These are phyloP conservation scores for Fusarium sp. DNA, from an alignment of 2,329 filamentous ascomycete genomes.

Conservation along the genomic window DNA sequence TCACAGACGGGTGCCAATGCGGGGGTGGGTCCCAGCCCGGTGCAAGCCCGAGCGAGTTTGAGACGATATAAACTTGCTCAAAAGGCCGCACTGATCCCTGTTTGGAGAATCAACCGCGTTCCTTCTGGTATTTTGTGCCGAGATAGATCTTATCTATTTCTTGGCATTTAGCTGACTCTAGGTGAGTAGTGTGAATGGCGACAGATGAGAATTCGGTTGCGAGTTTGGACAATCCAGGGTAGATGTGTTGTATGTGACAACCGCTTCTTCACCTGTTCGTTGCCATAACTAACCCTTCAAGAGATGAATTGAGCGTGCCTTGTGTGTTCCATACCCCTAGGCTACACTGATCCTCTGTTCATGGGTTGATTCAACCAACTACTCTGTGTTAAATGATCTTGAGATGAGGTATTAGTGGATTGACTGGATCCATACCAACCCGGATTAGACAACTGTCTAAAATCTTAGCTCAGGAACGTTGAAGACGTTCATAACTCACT, in stretches of 20 bases:
- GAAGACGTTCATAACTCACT: no score
- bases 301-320: no score
- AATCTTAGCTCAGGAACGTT: no score
- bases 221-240: constrained; percentile 14
- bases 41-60: constrained; percentile 20
- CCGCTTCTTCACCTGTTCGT: not conserved
- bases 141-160: not conserved
- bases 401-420: no score
- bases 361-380: not conserved
- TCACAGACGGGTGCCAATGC: constrained; percentile 4
- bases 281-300: fast-evolving
- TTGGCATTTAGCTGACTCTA: not conserved
- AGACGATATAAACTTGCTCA: constrained; percentile 53
- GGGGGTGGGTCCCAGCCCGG: constrained; percentile 24
- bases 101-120: not conserved
- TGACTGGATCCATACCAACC: no score
- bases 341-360: not conserved
- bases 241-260: not conserved
- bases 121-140: not conserved
- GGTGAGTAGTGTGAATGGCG: not conserved
- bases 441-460: no score
- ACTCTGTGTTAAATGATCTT: not conserved
- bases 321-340: not conserved
- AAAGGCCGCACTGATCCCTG: constrained; percentile 48
- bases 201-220: not conserved